phyloP scores from a whole-genome alignment of 1,139 yeast genomes.

The Blastobotrys aristatus region DNA sequence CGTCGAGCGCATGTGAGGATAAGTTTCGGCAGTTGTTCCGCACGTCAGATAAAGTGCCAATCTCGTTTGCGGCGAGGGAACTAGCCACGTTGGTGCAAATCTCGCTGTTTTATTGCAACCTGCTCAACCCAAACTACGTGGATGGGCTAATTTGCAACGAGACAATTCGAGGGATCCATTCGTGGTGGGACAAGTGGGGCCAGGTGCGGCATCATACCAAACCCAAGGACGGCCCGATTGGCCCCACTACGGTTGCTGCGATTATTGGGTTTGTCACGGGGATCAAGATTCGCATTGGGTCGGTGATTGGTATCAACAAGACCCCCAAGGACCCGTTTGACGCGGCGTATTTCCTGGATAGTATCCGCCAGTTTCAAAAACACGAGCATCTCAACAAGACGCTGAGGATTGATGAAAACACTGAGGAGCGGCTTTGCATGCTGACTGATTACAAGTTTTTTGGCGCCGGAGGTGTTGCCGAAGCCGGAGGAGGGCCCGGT shows the following conservation, averaged over 20 bases:
- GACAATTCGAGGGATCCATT: slow-evolving; percentile 63
- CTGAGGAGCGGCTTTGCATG: slow-evolving; percentile 55
- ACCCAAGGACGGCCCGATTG: slow-evolving; percentile 52
- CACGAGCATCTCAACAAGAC: slow-evolving; percentile 55
- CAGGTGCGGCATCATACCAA: slow-evolving; percentile 50
- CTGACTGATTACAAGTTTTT: slow-evolving; percentile 46
- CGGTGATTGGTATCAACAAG: slow-evolving; percentile 59
- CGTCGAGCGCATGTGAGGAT: slow-evolving; percentile 75
- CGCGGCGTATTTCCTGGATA: slow-evolving; percentile 55
- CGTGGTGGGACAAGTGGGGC: slow-evolving; percentile 85
- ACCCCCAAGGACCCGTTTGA: slow-evolving; percentile 88
- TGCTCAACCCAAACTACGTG: slow-evolving; percentile 63
- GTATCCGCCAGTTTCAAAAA: slow-evolving; percentile 64
- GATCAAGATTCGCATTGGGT: slow-evolving; percentile 58
- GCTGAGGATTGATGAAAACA: slow-evolving; percentile 57
- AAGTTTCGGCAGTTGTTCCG: slow-evolving; percentile 76
- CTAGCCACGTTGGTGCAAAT: slow-evolving; percentile 70
- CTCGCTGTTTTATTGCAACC: slow-evolving; percentile 69
- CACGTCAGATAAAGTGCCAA: slow-evolving; percentile 48
- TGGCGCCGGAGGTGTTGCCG: slow-evolving; percentile 34
- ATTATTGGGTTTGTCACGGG: slow-evolving; percentile 64
- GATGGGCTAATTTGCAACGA: slow-evolving; percentile 80
- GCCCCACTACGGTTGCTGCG: slow-evolving; percentile 63
- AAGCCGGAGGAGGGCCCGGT: background rate
- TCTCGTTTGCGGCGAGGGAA: slow-evolving; percentile 67